Base-by-base conservation (phyloP, 1,284 basidiomycete genomes). In the Apiotrichum mycotoxinovorans region DNA sequence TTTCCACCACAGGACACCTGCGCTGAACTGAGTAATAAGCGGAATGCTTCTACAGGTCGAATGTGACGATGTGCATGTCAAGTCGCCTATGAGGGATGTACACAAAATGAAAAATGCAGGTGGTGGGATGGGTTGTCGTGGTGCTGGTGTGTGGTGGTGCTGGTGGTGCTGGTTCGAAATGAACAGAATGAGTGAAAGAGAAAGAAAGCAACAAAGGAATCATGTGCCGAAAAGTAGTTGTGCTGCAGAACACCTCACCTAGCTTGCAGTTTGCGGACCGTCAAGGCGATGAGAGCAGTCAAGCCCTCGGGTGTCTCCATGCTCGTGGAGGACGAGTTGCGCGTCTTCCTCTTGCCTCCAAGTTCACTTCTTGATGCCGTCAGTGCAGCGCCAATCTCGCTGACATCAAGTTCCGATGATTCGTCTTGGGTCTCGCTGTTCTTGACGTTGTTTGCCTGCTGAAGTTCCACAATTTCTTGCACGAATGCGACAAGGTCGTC, bases 401-500 rank as follows among this genome's bases (percentile, higher is more conserved):
- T 20, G 34, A n/a, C 17, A 41, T 55, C 42, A 51, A 18, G 34
- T 20, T 40, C 35, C 51, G 42, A 33, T 27, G 25, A 11, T 18
- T 18, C 43, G 18, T 44, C 23, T 5, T 20, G 20, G n/a, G 33
- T 33, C 26, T 17, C 40, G 35, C 12, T 38, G 23, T 11, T 18
- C 23, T 26, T 15, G 18, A 15, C 26, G 33, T n/a, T 20, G 35
- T 25, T n/a, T 20, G 26, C 37, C 27, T 35, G 20, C 41, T 55
- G 43, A 30, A 54, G 40, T 10, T 50, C 40, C 23, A 58, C 26
- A n/a, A 58, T 42, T 14, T 54, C 47, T 23, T 55, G 47, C 4
- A 67, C 43, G 52, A 72, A 74, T 40, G 62, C 67, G 26, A 64
- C 60, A 40, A 72, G 50, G 56, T 74, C 72, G 35, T 62, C 65